These are phyloP conservation scores for Aspergillus piperis DNA, from an alignment of 2,329 filamentous ascomycete species.

Conservation along the genomic window DNA sequence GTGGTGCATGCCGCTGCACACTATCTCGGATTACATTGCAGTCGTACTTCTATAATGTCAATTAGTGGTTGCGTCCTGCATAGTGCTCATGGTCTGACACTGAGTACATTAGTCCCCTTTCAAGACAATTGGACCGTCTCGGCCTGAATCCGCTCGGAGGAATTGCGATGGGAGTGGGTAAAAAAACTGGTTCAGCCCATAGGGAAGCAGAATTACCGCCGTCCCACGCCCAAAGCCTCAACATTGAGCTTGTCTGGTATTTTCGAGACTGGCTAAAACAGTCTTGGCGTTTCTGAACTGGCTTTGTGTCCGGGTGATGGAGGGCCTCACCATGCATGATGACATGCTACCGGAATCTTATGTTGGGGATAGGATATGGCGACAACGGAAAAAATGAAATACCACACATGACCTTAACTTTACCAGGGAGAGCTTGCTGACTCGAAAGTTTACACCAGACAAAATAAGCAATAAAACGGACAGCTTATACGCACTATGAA, in stretches of 20 bases:
- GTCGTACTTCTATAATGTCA: no score
- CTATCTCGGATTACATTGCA: no score
- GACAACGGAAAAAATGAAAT: background rate
- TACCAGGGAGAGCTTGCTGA: background rate
- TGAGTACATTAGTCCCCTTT: no score
- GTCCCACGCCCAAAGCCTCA: background rate
- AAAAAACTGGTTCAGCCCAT: no score
- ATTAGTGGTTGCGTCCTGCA: no score
- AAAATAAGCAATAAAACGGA: background rate
- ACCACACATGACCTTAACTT: background rate
- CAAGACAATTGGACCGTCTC: background rate
- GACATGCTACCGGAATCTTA: no score
- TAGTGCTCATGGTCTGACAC: no score
- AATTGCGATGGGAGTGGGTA: background rate
- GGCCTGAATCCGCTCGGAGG: background rate
- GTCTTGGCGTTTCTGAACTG: background rate
- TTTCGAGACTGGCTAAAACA: background rate
- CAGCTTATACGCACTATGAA: background rate
- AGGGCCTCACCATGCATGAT: background rate
- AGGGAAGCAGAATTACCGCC: background rate
- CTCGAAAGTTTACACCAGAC: background rate
- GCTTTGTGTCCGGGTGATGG: background rate
- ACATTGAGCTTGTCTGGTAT: background rate
- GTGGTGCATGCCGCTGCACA: no score
- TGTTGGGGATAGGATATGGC: no score